phyloP scores from a whole-genome alignment of 345 rosid genomes.

The Kernera saxatilis region DNA sequence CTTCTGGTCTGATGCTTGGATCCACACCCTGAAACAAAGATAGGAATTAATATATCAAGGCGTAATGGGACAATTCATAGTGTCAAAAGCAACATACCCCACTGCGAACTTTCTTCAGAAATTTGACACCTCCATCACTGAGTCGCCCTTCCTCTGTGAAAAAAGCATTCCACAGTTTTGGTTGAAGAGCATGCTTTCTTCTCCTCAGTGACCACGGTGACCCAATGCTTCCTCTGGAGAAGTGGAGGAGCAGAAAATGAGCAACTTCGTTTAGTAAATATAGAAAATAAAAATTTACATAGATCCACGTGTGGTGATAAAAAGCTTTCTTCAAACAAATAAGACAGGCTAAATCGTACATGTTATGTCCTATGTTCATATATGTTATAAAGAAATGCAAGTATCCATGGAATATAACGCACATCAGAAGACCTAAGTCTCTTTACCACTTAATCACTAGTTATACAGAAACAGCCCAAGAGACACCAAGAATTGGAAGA shows the following conservation, averaged over 20 bases:
- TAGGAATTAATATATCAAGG: not conserved
- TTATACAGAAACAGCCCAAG: not conserved
- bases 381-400: not conserved
- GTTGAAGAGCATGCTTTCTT: slow-evolving; percentile 76
- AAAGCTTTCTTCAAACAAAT: not conserved
- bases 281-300: not conserved
- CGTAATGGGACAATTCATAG: slow-evolving; percentile 2
- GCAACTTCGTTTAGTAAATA: slow-evolving; percentile 2
- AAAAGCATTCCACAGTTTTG: slow-evolving; percentile 70
- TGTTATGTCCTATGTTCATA: not conserved
- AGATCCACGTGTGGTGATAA: not conserved
- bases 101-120: slow-evolving; percentile 85
- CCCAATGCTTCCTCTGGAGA: slow-evolving; percentile 61
- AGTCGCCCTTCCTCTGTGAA: slow-evolving; percentile 73
- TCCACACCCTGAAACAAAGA: slow-evolving; percentile 64
- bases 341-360: not conserved
- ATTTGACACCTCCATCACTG: slow-evolving; percentile 71
- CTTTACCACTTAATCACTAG: not conserved
- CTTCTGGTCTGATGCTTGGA: slow-evolving; percentile 85
- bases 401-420: not conserved
- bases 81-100: slow-evolving; percentile 58
- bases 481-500: not conserved
- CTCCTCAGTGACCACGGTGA: slow-evolving; percentile 92
- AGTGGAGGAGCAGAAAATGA: slow-evolving; percentile 9
- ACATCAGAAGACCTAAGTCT: not conserved